phyloP scores from a whole-genome alignment of 2,329 filamentous ascomycete genomes.

The Myriangium duriaei region DNA sequence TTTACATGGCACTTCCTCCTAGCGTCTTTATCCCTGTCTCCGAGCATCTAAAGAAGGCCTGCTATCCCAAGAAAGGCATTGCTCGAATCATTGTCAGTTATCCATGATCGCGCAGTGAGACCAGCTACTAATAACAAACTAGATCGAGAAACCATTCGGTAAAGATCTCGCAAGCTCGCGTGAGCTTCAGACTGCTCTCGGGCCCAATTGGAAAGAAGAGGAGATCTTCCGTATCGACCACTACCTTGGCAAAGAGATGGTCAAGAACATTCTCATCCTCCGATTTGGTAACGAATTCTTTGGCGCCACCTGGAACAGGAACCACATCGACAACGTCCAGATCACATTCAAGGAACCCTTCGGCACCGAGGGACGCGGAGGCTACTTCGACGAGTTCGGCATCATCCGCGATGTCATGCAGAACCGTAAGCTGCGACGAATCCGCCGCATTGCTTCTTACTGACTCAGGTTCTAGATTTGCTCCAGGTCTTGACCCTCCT shows the following conservation, averaged over 20 bases:
- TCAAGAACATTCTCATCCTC: constrained; percentile 98
- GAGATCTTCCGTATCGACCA: constrained; percentile 99
- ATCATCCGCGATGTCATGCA: constrained; percentile 99
- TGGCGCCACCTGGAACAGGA: constrained; percentile 95
- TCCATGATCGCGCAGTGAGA: too few relatives aligned
- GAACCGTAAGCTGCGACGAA: constrained; percentile 54
- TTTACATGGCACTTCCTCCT: constrained; percentile 98
- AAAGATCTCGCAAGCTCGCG: constrained; percentile 92
- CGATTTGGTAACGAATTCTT: constrained; percentile 99
- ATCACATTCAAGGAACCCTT: constrained; percentile 99
- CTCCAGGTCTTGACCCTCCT: constrained; percentile 91
- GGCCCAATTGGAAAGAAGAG: constrained; percentile 97
- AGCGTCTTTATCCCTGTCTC: constrained; percentile 98
- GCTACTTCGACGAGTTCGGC: constrained; percentile 98
- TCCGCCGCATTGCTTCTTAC: constrained; percentile 8
- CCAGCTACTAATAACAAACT: too few relatives aligned
- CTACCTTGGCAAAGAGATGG: constrained; percentile 99
- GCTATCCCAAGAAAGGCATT: constrained; percentile 84
- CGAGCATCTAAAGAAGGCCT: constrained; percentile 92
- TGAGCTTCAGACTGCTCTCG: constrained; percentile 85
- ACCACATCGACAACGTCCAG: constrained; percentile 97
- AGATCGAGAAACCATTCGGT: constrained; percentile 99
- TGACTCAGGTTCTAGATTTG: constrained; percentile 44
- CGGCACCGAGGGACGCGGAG: constrained; percentile 91
- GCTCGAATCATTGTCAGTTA: constrained; percentile 77